Evolutionary conservation across 2,329 filamentous ascomycete species (phyloP), one percentile per base, ranked within the genome.

Genomic region (Trichophyton verrucosum): DNA sequence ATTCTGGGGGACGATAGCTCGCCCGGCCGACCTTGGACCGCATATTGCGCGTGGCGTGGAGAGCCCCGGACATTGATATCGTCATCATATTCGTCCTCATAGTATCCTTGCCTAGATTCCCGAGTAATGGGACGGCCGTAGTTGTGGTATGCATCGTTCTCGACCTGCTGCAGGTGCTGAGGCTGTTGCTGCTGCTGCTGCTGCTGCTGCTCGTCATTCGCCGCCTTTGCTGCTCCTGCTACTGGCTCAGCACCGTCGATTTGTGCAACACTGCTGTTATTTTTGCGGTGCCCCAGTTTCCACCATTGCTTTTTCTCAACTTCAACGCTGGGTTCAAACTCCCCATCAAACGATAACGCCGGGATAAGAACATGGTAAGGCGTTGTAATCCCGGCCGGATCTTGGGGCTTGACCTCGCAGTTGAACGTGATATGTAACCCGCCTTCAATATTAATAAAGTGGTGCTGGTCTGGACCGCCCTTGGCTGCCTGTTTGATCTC

Each of bases 301-400:
- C 68, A 72, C 74, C 74, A 75, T 30, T 72, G 70, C 61, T 75
- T 75, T 57, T 72, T 66, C 3, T 73, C 65, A 9, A 68, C 70
- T 2, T 65, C 67, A 1, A 72, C 69, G 7, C 70, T 69, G 4
- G 72, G 73, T 57, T 76, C 74, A 57, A 71, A 70, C 38, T 65
- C 67, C 5, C 75, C 76, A n/a, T 78, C 74, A 62, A 76, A 85
- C 67, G 75, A 75, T 58, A 99, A 76, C 59, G 85, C 84, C 9
- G 95, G 94, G 3, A 99, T 86, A 1, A 97, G 80, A 3, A 99
- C 76, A 44, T 90, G 81, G 72, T 99, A 99, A 7, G 91, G 89
- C 58, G 85, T 83, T 0, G 94, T 99, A 65, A 89, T 90, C 13
- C 94, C 95, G 0, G 88, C 82, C 0, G 94, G 92, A 67, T 99